A percentile compares a stretch with the other conserved stretches of the same genome.
Evolutionary conservation across 176 grass and related monocot species (phyloP).

Genomic region (Eragrostis nindensis): DNA sequence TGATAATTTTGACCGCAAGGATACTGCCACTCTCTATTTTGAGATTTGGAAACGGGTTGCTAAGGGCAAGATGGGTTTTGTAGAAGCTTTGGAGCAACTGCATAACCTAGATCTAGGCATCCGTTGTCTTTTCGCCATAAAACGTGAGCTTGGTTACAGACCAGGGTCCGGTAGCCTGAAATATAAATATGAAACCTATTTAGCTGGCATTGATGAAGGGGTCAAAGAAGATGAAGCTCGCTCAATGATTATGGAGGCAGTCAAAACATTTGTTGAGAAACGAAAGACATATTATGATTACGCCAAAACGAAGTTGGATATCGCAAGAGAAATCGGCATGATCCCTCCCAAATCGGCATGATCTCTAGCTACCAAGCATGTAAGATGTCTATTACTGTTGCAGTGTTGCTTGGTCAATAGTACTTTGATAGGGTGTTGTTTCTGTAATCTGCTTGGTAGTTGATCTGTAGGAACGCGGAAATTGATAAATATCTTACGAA

Average conservation of each 20-base stretch:
- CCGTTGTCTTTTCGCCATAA: neutral
- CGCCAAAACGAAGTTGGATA: slow-evolving; percentile 25
- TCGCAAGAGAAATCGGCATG: slow-evolving; percentile 3
- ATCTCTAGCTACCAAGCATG: too few relatives aligned
- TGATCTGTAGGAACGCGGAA: too few relatives aligned
- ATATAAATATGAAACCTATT: neutral
- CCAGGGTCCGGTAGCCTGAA: neutral
- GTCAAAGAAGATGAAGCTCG: neutral
- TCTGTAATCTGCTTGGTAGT: too few relatives aligned
- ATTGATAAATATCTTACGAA: too few relatives aligned
- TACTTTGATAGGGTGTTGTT: too few relatives aligned
- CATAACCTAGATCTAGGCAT: neutral
- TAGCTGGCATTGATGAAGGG: neutral
- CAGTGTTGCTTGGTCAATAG: neutral
- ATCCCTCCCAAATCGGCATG: neutral
- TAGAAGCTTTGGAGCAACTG: neutral
- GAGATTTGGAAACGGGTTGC: slow-evolving; percentile 30
- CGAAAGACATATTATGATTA: slow-evolving; percentile 28
- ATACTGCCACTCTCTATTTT: neutral
- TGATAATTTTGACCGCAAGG: neutral
- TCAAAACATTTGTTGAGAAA: neutral
- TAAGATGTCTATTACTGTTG: neutral
- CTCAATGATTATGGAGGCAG: neutral
- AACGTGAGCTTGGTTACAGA: neutral
- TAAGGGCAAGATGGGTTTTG: neutral